A percentile compares a stretch with the other conserved stretches of the same genome.
Evolutionary conservation across 768 basidiomycete species (phyloP).

Genomic region (Rhizopogon roseolus): DNA sequence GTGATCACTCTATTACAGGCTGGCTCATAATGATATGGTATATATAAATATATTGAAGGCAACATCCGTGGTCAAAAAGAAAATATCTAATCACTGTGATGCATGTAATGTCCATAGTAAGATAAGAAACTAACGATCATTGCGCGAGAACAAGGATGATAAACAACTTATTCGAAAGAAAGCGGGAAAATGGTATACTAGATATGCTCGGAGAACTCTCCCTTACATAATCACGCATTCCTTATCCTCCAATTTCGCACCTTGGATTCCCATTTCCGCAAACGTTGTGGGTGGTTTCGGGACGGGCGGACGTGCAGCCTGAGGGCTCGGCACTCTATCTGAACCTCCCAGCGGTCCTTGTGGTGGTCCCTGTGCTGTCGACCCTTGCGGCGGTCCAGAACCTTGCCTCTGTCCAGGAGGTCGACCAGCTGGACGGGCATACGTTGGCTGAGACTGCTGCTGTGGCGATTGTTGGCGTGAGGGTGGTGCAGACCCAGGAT

Average conservation of each 20-base stretch:
- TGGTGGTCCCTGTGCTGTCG: constrained; percentile 10
- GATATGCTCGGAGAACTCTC: background rate
- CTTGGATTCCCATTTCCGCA: constrained; percentile 90
- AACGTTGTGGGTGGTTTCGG: constrained; percentile 66
- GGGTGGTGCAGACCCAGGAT: constrained; percentile 28
- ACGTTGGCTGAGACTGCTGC: constrained; percentile 4
- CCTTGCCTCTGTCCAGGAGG: constrained; percentile 26
- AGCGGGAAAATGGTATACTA: background rate
- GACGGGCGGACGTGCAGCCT: background rate
- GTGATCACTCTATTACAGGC: too few species aligned
- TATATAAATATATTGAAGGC: too few species aligned
- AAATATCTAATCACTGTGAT: background rate
- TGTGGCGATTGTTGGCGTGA: constrained; percentile 15
- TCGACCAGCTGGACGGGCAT: constrained; percentile 24
- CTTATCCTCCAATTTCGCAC: constrained; percentile 72
- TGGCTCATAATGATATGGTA: too few species aligned
- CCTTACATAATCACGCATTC: constrained; percentile 82
- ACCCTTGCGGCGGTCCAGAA: constrained; percentile 4
- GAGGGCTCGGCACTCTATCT: constrained; percentile 3
- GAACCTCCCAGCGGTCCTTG: constrained; percentile 2
- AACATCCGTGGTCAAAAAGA: too few species aligned
- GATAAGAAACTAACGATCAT: background rate
- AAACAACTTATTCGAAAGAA: background rate
- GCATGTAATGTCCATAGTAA: background rate
- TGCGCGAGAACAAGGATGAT: background rate